phyloP scores from a whole-genome alignment of 1,139 yeast species.

The Candida sp. region DNA sequence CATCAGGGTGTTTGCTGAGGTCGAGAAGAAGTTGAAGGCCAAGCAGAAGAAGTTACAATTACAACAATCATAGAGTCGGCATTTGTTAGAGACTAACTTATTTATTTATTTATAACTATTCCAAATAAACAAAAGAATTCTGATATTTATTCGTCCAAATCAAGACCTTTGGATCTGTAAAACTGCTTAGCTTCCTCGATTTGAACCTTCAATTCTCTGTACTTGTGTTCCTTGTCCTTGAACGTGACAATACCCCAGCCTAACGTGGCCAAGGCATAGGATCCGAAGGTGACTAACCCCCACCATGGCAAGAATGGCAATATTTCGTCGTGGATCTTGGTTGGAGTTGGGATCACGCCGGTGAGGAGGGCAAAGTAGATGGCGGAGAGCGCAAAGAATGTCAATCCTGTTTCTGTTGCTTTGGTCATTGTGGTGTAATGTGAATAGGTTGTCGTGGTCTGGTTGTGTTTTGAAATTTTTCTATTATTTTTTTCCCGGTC shows the following conservation, averaged over 20 bases:
- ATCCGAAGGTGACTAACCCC: slow-evolving; percentile 72
- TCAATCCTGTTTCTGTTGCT: slow-evolving; percentile 64
- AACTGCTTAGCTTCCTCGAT: slow-evolving; percentile 70
- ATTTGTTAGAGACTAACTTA: background rate
- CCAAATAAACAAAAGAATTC: no score
- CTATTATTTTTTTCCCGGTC: background rate
- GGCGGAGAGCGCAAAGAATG: slow-evolving; percentile 50
- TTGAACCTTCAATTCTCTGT: slow-evolving; percentile 64
- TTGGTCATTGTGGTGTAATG: slow-evolving; percentile 54
- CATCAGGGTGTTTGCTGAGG: slow-evolving; percentile 81
- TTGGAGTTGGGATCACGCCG: slow-evolving; percentile 63
- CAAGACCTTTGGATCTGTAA: slow-evolving; percentile 60
- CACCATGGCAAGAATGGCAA: slow-evolving; percentile 75
- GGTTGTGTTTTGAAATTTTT: background rate
- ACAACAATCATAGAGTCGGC: background rate
- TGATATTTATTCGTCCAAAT: slow-evolving; percentile 39
- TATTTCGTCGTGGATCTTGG: slow-evolving; percentile 52
- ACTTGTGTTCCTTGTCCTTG: slow-evolving; percentile 75
- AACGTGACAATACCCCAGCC: slow-evolving; percentile 77
- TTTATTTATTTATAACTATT: slow-evolving; percentile 6
- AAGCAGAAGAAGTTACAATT: slow-evolving; percentile 19
- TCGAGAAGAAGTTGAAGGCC: slow-evolving; percentile 68
- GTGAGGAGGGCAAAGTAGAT: slow-evolving; percentile 57
- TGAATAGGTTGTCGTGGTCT: background rate
- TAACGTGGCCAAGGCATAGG: slow-evolving; percentile 71